Evolutionary conservation across 2,329 filamentous ascomycete species (phyloP).

Genomic region (Parascedosporium putredinis): DNA sequence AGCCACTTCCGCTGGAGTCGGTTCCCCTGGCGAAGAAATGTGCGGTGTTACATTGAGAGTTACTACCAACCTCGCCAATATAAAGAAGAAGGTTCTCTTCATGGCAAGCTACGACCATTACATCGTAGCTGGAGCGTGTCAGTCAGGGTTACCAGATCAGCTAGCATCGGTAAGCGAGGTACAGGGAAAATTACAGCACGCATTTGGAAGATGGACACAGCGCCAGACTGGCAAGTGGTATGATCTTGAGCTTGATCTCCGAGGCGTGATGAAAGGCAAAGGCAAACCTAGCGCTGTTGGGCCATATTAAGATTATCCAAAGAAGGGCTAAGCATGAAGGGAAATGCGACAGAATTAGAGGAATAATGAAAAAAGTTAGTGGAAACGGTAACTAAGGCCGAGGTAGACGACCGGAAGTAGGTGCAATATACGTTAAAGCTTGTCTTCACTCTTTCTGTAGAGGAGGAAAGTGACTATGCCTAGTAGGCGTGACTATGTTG

Average conservation of each 20-base stretch:
- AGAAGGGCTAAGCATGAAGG: no score
- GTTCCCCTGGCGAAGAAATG: constrained; percentile 1
- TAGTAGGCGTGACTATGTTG: no score
- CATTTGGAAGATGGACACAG: not conserved
- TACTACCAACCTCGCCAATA: not conserved
- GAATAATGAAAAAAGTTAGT: no score
- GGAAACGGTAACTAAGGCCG: no score
- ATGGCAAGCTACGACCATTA: not conserved
- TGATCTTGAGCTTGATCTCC: constrained; percentile 1
- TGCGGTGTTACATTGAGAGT: not conserved
- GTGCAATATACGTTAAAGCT: no score
- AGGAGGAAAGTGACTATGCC: no score
- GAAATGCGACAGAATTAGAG: no score
- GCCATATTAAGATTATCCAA: no score
- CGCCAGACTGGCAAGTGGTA: not conserved
- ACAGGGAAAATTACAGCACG: not conserved
- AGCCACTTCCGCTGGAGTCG: constrained; percentile 1
- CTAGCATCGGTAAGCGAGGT: not conserved
- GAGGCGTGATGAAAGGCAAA: constrained; percentile 3
- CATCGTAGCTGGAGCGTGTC: not conserved
- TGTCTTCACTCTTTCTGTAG: no score
- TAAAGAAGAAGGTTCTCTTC: not conserved
- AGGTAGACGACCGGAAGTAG: no score
- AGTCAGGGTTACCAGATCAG: not conserved
- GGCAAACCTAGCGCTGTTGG: not conserved